These are phyloP conservation scores for Leptodontidium sp. DNA, from an alignment of 2,329 filamentous ascomycete genomes.

Conservation along the genomic window DNA sequence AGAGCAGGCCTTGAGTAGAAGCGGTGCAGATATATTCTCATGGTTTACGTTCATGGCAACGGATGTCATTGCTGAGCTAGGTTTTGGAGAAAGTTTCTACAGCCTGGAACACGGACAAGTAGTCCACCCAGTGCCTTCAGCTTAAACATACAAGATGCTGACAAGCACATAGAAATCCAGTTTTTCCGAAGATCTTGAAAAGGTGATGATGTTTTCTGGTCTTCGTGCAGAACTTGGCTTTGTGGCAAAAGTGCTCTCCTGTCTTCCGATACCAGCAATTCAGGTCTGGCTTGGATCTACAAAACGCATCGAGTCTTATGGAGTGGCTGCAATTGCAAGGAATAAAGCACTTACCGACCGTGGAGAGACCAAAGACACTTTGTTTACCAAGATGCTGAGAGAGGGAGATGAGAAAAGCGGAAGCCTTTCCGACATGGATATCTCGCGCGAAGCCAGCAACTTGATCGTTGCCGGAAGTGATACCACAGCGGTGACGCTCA, in stretches of 20 bases:
- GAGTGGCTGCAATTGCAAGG: conserved; percentile 42
- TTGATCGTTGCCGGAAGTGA: conserved; percentile 51
- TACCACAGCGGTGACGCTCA: conserved; percentile 51
- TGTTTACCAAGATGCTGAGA: conserved; percentile 21
- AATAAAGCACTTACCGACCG: neutral
- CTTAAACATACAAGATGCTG: neutral
- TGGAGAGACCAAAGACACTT: conserved; percentile 16
- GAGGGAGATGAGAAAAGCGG: conserved; percentile 19
- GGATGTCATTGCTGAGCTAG: conserved; percentile 6
- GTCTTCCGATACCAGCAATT: neutral
- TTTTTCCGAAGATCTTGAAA: conserved; percentile 3
- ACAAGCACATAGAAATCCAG: neutral
- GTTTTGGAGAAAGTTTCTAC: conserved; percentile 6
- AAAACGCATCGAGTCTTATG: conserved; percentile 22
- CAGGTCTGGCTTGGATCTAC: neutral
- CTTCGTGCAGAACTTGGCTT: conserved; percentile 4
- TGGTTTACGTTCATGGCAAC: conserved; percentile 14
- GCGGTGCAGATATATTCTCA: conserved; percentile 4
- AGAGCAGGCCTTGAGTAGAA: neutral
- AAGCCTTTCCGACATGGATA: conserved; percentile 5
- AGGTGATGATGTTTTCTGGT: conserved; percentile 9
- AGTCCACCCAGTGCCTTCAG: neutral
- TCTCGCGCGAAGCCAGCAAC: conserved; percentile 23
- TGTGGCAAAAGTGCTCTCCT: neutral
- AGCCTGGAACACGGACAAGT: conserved; percentile 9